Base-by-base conservation (phyloP, 768 basidiomycete genomes). In the Mrakia hoshinonis region DNA sequence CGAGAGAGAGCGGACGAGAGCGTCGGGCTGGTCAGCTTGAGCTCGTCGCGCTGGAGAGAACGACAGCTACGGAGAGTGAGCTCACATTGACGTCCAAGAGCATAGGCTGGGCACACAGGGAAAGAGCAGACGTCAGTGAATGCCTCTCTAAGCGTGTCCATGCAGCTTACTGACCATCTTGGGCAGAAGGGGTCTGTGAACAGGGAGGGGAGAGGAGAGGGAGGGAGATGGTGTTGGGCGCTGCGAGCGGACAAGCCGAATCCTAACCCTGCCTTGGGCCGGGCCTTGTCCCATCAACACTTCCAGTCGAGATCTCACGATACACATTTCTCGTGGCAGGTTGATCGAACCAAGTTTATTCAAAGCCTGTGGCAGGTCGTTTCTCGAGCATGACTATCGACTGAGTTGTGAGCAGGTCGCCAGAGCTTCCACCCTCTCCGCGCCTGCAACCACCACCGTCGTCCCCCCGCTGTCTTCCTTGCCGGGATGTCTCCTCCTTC, bases 61-160 rank as follows among this genome's bases (percentile, higher is more conserved):
- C 38, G 47, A 52, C 60, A 49, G 24, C 60, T 13, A 7, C 13
- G 26, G 13, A 7, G 39, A 4, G 4, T 20, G 43, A 15, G n/a
- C 71, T 62, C 22, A 73, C 71, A 18, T 73, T 73, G 65, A 73
- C 49, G 47, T 73, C 71, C 55, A 73, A 39, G 24, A 61, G 52
- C 48, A 71, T 58, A 29, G 70, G 70, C 70, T 71, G n/a, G 47
- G 6, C 2, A 9, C 22, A 1, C 18, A 15, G 13, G 20, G 3
- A n/a, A 52, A 3, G 36, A 18, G 52, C 20, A 49, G 31, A 31
- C 24, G 62, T 39, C 61, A 63, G 38, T 7, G 4, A 4, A 9
- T 22, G 26, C 24, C 13, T 22, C 1, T 7, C 2, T 2, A 22
- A 20, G 24, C 11, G 15, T 11, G 36, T 20, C 12, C 5, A 18